Base-by-base conservation (phyloP, 495 filamentous ascomycete genomes). In the Aspergillus biplanus region DNA sequence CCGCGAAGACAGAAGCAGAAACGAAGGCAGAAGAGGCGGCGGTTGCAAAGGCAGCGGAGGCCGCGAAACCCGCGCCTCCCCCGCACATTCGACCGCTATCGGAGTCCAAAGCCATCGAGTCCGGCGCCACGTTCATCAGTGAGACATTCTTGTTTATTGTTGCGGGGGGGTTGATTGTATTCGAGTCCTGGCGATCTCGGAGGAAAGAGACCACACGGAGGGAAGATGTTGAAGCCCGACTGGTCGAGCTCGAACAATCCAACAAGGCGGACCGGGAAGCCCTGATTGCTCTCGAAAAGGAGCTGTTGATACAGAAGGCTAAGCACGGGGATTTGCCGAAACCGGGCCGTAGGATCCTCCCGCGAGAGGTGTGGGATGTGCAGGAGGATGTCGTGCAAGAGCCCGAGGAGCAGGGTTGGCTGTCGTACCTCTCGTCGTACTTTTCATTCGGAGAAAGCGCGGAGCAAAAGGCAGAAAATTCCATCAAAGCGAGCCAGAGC, bases 71-170 rank as follows among this genome's bases (percentile, higher is more conserved):
- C 37, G 81, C 73, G 5, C 77, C 68, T 5, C 71, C 71, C 65
- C 82, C 84, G 12, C 81, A 83, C 33, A 90, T 91, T 32, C 81
- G 94, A 58, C 89, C 96, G 1, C 80, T 99, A 2, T 89, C 91
- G 35, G 96, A 99, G 68, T 85, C 86, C 13, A 97, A 98, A 71
- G 95, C 95, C 6, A 96, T 99, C 33, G 95, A 99, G 71, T 85
- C 93, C 7, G 96, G 97, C 32, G 96, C 95, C 9, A 96, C 96
- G 61, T 97, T 99, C 56, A 89, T 96, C 55, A 92, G 92, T 47
- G 95, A 99, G 68, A 78, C 85, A 1, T 99, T 99, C 71, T 85
- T 99, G 34, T 90, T 98, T 59, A 57, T 86, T 5, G 92, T 98
- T 13, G 96, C 90, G 3, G 87, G 87, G 12, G 83, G 81, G 0